Evolutionary conservation across 2,329 filamentous ascomycete species (phyloP), one percentile per base, ranked within the genome.

Genomic region (Stagonosporopsis cucurbitacearum): DNA sequence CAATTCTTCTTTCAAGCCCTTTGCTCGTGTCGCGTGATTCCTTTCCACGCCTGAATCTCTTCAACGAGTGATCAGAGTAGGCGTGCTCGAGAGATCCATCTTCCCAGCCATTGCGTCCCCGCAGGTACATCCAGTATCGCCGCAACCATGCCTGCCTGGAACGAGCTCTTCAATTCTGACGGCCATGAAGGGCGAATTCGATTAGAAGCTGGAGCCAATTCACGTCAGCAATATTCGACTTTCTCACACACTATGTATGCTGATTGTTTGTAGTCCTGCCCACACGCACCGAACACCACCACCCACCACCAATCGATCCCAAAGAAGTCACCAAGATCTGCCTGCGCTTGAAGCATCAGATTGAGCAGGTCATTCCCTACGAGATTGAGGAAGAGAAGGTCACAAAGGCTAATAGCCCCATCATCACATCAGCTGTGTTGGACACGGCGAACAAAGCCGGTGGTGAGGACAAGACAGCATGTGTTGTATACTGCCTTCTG

Each of bases 281-380:
- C 1, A 80, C 79, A 82, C 84, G 88, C 63, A 80, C 81, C 64
- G 81, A 86, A 63, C 82, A 84, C 12, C 73, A 80, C 1, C 78
- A 88, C 39, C 77, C 86, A 37, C 87, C 90, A 11, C 86, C 89
- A 25, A 87, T 94, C 32, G 85, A 91, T 1, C 82, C 93, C 12
- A 81, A 84, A 57, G 89, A 95, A 67, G 93, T 97, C 59, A 97
- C 94, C 58, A 93, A 93, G 73, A 84, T 96, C 52, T 94, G 93
- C 23, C 84, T 99, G 15, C 91, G 92, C 54, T 82, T 99, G 62
- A 96, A 94, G 68, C 92, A 96, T 72, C 87, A 96, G 65, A 87
- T 99, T 67, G 92, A 96, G 76, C 86, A 92, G 73, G 88, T 92
- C 51, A 86, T 99, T 23, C 91, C 94, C 1, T 97, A 91, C 79